A percentile compares a stretch with the other conserved stretches of the same genome.
These are phyloP conservation scores for Amphicarpaea edgeworthii DNA, from an alignment of 306 rosid species.

Conservation along the genomic window DNA sequence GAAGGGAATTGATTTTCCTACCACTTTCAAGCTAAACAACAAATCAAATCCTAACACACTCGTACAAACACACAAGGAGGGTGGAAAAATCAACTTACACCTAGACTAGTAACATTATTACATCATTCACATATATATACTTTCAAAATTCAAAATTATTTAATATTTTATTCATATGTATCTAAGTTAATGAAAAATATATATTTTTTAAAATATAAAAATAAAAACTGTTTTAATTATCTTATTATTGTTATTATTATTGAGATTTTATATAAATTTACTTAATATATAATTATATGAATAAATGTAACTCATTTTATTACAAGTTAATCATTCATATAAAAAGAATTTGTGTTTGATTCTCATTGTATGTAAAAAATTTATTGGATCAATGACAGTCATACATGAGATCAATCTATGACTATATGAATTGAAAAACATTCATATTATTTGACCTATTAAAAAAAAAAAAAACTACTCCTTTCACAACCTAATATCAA, in stretches of 20 bases:
- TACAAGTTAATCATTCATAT: no score
- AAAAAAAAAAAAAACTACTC: no score
- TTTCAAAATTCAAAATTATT: background rate
- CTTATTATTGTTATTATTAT: background rate
- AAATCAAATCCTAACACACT: no score
- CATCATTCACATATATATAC: background rate
- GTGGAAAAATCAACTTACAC: background rate
- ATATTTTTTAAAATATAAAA: background rate
- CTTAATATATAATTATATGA: background rate
- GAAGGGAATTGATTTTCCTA: background rate
- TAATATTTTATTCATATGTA: background rate
- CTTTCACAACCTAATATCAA: slow-evolving; percentile 6
- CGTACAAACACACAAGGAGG: background rate
- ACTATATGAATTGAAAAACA: no score
- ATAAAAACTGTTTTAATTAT: background rate
- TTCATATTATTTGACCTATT: no score
- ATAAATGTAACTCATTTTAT: background rate
- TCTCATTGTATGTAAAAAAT: no score
- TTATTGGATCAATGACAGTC: no score
- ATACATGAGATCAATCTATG: no score
- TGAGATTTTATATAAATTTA: background rate
- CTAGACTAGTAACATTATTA: no score
- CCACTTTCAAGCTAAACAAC: background rate
- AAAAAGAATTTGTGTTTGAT: no score
- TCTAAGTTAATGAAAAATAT: background rate